Conservation (phyloP, 2,329 filamentous ascomycete genomes). For the Colletotrichum tabaci region DNA sequence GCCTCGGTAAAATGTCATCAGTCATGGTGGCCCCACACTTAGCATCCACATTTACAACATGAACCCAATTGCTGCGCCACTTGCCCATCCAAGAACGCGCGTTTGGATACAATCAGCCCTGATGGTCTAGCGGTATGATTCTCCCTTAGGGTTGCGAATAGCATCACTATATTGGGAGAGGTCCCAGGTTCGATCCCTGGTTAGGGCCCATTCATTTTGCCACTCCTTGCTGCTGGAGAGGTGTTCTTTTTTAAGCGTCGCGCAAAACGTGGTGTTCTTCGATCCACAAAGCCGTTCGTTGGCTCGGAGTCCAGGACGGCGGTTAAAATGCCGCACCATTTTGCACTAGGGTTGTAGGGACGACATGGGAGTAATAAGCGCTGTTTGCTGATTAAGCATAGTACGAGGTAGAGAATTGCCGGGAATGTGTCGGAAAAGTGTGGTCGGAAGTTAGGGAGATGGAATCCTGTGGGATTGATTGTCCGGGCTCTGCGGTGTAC, state of each 20-base stretch:
- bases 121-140: conserved; percentile 42
- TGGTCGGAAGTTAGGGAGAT: neutral
- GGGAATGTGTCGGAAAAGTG: neutral
- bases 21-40: neutral
- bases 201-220: conserved; percentile 25
- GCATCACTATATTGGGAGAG: conserved; percentile 19
- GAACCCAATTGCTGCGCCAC: fast-evolving
- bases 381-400: too few species aligned
- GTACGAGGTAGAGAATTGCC: neutral
- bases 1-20: conserved; percentile 10
- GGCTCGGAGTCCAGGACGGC: too few species aligned
- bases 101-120: conserved; percentile 9
- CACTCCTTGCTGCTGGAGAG: neutral
- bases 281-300: neutral
- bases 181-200: conserved; percentile 41
- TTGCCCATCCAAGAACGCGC: fast-evolving
- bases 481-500: neutral
- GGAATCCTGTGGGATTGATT: neutral
- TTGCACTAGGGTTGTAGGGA: too few species aligned
- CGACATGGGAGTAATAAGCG: neutral
- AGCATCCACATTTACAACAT: neutral
- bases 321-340: neutral
- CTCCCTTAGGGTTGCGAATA: conserved; percentile 34
- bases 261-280: neutral
- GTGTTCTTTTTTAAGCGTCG: too few species aligned